phyloP scores from a whole-genome alignment of 371 early-diverging fungal species.

The Parasitella parasitica region DNA sequence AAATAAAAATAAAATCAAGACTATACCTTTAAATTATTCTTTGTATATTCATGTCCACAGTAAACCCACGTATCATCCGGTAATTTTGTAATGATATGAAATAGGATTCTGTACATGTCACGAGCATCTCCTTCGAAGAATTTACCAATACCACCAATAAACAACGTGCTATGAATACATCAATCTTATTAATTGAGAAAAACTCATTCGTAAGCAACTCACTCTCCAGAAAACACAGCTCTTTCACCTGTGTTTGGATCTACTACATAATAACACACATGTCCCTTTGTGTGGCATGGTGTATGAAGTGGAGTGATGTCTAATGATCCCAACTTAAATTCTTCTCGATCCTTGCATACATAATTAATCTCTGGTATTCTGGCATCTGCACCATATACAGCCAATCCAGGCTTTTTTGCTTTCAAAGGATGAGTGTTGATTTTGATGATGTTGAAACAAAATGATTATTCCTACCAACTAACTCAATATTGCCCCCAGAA shows the following conservation, averaged over 20 bases:
- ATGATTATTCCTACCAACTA: conserved; percentile 21
- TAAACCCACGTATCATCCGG: conserved; percentile 89
- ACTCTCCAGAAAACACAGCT: conserved; percentile 54
- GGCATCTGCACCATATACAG: conserved; percentile 85
- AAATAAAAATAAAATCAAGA: too few relatives aligned
- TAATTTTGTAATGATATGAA: conserved; percentile 69
- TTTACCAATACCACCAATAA: conserved; percentile 79
- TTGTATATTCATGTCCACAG: conserved; percentile 64
- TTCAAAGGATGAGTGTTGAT: conserved; percentile 81
- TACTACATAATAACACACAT: conserved; percentile 81
- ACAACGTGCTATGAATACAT: conserved; percentile 28
- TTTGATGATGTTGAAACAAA: conserved; percentile 27
- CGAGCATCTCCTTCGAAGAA: conserved; percentile 93
- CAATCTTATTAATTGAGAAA: conserved; percentile 1
- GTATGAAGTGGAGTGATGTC: conserved; percentile 71
- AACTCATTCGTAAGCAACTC: background rate
- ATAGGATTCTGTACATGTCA: conserved; percentile 80
- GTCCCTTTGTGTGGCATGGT: conserved; percentile 89
- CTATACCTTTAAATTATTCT: conserved; percentile 37
- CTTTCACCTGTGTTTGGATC: conserved; percentile 49
- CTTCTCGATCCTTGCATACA: conserved; percentile 72
- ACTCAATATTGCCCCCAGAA: conserved; percentile 72
- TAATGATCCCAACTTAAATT: conserved; percentile 75
- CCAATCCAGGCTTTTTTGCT: conserved; percentile 65
- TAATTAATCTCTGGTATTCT: conserved; percentile 85